Evolutionary conservation across 108 stramenopile species (phyloP).

Genomic region (Pseudonitzschia multistriata): DNA sequence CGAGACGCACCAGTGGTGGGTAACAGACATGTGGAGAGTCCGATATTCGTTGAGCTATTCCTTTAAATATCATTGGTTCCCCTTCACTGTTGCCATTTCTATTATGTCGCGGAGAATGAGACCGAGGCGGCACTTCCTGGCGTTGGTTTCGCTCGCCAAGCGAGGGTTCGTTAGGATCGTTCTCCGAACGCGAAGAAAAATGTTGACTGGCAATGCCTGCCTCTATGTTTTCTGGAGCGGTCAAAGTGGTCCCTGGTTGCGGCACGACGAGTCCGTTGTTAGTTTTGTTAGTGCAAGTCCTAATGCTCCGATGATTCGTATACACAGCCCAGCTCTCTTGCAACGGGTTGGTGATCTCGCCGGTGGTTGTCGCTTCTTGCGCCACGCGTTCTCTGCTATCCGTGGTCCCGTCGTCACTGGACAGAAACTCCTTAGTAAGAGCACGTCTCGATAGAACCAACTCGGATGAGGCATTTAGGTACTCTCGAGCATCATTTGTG

Average conservation of each 20-base stretch:
- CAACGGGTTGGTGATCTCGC: slow-evolving; percentile 3
- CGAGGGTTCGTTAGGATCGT: not conserved
- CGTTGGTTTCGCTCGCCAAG: not conserved
- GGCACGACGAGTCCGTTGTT: no score
- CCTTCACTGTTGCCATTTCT: not conserved
- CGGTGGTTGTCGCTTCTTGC: not conserved
- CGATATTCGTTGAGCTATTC: slow-evolving; percentile 5
- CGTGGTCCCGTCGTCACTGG: not conserved
- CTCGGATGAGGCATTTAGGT: slow-evolving; percentile 6
- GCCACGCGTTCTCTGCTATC: not conserved
- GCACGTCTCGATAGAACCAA: slow-evolving; percentile 9
- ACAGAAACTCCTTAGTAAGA: not conserved
- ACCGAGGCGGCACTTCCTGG: not conserved
- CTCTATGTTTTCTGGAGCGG: no score
- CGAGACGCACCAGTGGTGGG: not conserved
- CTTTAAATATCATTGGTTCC: slow-evolving; percentile 22
- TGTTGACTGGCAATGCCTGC: not conserved
- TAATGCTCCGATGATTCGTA: not conserved
- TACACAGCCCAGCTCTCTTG: slow-evolving; percentile 13
- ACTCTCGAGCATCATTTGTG: not conserved
- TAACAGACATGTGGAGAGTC: not conserved
- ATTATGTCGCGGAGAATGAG: not conserved
- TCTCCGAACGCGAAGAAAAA: not conserved
- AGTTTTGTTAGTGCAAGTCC: no score
- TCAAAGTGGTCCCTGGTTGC: no score